phyloP scores from a whole-genome alignment of 768 basidiomycete species.

The Brasilioporus rufonigricans region DNA sequence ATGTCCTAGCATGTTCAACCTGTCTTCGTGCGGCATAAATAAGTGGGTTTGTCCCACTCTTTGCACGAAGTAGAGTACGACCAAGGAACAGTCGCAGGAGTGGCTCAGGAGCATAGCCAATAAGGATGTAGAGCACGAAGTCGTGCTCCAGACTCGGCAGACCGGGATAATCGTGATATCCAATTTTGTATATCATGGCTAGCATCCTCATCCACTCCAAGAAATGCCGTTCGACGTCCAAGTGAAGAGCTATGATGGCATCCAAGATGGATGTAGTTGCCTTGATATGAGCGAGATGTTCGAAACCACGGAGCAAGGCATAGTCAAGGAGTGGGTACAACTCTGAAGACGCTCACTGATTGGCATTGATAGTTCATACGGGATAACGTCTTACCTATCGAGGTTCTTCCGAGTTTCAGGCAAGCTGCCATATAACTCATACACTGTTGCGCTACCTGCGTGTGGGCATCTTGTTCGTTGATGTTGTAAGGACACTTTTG shows the following conservation, averaged over 20 bases:
- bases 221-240: neutral
- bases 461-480: neutral
- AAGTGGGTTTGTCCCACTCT: neutral
- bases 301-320: too few relatives aligned
- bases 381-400: too few relatives aligned
- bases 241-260: neutral
- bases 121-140: neutral
- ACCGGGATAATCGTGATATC: too few relatives aligned
- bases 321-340: too few relatives aligned
- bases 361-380: neutral
- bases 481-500: neutral
- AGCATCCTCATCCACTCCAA: neutral
- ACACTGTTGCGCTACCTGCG: neutral
- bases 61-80: neutral
- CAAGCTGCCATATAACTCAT: neutral
- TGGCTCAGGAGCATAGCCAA: neutral
- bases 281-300: too few relatives aligned
- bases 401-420: neutral
- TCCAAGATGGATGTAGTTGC: too few relatives aligned
- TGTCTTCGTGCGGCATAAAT: neutral
- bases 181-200: neutral
- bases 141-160: neutral
- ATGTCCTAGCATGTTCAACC: neutral
- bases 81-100: neutral
- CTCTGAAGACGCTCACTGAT: too few relatives aligned